Evolutionary conservation across 768 basidiomycete genomes (phyloP), one percentile per base, ranked within the genome.

Genomic region (Russula sp.): DNA sequence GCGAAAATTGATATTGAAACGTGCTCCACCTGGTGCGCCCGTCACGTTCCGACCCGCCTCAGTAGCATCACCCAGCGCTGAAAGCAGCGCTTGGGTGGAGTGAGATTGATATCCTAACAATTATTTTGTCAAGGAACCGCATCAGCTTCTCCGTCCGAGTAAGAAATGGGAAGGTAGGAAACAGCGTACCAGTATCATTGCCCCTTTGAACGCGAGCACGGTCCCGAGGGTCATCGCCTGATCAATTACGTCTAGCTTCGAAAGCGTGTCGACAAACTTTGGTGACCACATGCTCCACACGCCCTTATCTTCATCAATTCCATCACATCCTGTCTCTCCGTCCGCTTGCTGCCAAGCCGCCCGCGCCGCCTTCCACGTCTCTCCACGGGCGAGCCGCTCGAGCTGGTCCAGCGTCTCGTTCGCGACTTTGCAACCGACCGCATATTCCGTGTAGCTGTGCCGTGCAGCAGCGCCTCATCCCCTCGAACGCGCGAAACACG

Each of bases 401-500:
- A 95, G 71, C 62, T 89, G 75, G 40, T 82, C 77, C 47, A 98
- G 77, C 3, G 94, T 84, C 73, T 86, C 84, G 67, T 87, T 87
- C 0, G 96, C 96, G 13, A 97, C 91, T 65, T 90, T 87, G 73
- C 96, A 98, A 0, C 94, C 96, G 44, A 97, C 80, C 0, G 96
- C 84, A 72, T 97, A 91, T 3, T 95, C 96, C 0, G 93, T 97
- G 73, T 98, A 98, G 61, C 90, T 93, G 73, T 98, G 96, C 0
- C 96, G 65, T 98, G 96, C 2, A 98, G 77, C 14, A 98, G 77
- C 16, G 96, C 94, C 64, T 90, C 84, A 82, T 79, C 39, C 90
- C 82, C 42, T 82, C 74, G 75, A 98, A 98, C 0, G 89, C 85
- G 22, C 81, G 73, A 77, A 94, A 98, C 40, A 98, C 85, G 4